Base-by-base conservation (phyloP, 495 filamentous ascomycete genomes). In the Neurospora sp. region DNA sequence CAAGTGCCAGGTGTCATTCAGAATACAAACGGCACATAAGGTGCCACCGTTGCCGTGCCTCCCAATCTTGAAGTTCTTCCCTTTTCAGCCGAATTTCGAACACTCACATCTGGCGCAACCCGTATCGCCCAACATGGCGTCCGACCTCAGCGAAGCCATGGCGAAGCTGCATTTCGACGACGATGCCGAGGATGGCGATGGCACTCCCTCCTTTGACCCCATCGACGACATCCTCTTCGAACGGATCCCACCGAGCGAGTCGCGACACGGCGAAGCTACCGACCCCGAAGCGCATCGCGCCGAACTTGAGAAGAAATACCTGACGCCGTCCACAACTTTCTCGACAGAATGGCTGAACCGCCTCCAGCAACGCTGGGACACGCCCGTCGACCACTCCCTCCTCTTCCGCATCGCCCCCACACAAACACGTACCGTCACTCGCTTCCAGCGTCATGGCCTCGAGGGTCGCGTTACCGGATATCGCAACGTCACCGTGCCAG, bases 391-490 rank as follows among this genome's bases (percentile, higher is more conserved):
- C 76, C 91, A 93, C 79, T 88, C 88, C 20, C 88, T 92, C 70
- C 87, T 98, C 27, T 97, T 97, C 83, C 88, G 91, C 73, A 85
- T 98, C 46, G 93, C 93, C 9, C 93, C 94, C 18, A 97, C 94
- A 0, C 96, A 98, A 83, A 93, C 93, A 4, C 91, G 96, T 71
- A 97, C 94, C 18, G 90, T 97, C 76, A 96, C 93, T 72, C 92
- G 96, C 69, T 99, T 99, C 82, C 90, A 90, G 54, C 88, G 96
- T 71, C 94, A 97, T 80, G 96, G 96, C 18, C 88, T 98, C 37
- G 95, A 98, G 83, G 96, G 96, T 23, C 88, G 92, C 39, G 94
- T 99, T 16, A 97, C 93, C 20, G 96, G 95, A 35, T 98, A 99
- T 80, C 93, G 90, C 79, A 95, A 98, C 82, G 92, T 98, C 70